phyloP scores from a whole-genome alignment of 768 basidiomycete species.

The Basidioascus undulatus region DNA sequence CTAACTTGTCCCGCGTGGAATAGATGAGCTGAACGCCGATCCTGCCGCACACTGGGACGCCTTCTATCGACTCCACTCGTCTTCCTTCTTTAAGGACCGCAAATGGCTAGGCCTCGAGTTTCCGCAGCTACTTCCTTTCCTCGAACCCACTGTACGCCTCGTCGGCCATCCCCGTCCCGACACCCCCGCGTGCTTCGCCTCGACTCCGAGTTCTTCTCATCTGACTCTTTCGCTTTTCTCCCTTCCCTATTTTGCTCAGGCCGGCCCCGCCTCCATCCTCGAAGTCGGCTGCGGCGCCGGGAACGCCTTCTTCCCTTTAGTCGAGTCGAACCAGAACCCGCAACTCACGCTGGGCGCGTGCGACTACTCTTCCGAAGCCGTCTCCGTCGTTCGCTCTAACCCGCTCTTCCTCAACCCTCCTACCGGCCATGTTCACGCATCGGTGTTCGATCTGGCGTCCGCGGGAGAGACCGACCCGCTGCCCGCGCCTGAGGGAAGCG shows the following conservation, averaged over 20 bases:
- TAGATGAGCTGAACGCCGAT: conserved; percentile 16
- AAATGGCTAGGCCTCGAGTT: conserved; percentile 96
- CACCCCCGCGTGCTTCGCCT: too few species aligned
- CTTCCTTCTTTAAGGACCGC: conserved; percentile 72
- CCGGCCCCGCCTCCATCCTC: conserved; percentile 47
- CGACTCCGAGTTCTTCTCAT: too few species aligned
- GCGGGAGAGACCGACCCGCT: conserved; percentile 22
- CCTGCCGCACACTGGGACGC: conserved; percentile 43
- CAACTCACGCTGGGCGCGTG: conserved; percentile 49
- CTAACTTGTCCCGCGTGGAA: too few species aligned
- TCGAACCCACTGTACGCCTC: neutral
- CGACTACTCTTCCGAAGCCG: conserved; percentile 72
- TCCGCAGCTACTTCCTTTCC: conserved; percentile 33
- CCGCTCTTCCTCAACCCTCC: conserved; percentile 42
- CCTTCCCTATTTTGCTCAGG: too few species aligned
- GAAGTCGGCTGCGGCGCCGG: conserved; percentile 87
- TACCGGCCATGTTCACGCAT: conserved; percentile 44
- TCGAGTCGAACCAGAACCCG: conserved; percentile 58
- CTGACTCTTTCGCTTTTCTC: too few species aligned
- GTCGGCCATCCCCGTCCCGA: too few species aligned
- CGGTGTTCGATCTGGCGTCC: conserved; percentile 78
- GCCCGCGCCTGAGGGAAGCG: too few species aligned
- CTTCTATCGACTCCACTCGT: conserved; percentile 32
- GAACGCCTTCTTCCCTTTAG: conserved; percentile 72
- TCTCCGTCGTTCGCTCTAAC: conserved; percentile 75